Conservation (phyloP, 352 stramenopile species). For the Phytophthora sansomeana region DNA sequence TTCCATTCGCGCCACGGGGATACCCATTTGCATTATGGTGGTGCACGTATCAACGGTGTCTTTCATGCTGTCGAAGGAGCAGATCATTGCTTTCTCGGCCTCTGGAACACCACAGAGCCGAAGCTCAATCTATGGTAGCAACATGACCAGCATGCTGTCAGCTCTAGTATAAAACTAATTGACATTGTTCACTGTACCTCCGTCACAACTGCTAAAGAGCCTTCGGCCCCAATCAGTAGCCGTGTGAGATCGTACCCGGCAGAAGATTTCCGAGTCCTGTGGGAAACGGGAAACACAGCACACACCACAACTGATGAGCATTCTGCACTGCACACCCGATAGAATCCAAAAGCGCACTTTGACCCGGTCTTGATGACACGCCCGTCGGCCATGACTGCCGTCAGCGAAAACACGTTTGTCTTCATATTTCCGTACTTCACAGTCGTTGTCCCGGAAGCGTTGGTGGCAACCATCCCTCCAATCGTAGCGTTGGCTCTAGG, state of each 20-base stretch:
- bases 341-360: slow-evolving; percentile 46
- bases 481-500: slow-evolving; percentile 95
- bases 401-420: slow-evolving; percentile 94
- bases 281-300: slow-evolving; percentile 1
- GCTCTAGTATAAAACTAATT: background rate
- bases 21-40: slow-evolving; percentile 81
- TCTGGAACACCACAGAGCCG: slow-evolving; percentile 92
- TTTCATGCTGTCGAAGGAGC: slow-evolving; percentile 91
- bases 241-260: slow-evolving; percentile 96
- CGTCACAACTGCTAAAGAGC: slow-evolving; percentile 95
- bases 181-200: slow-evolving; percentile 51
- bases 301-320: slow-evolving; percentile 6
- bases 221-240: slow-evolving; percentile 94
- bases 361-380: slow-evolving; percentile 87
- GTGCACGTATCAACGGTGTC: slow-evolving; percentile 79
- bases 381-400: slow-evolving; percentile 90
- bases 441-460: slow-evolving; percentile 88
- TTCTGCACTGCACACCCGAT: background rate
- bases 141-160: slow-evolving; percentile 1
- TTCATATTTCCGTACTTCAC: slow-evolving; percentile 95
- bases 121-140: slow-evolving; percentile 72
- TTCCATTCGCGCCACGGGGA: slow-evolving; percentile 86
- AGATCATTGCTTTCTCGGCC: slow-evolving; percentile 89
- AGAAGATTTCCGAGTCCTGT: slow-evolving; percentile 92
- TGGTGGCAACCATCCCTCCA: slow-evolving; percentile 93